Percentiles rank a stretch among this genome's conserved stretches.
Evolutionary conservation across 1,139 yeast genomes (phyloP).

Genomic region (Taphrina betulina): DNA sequence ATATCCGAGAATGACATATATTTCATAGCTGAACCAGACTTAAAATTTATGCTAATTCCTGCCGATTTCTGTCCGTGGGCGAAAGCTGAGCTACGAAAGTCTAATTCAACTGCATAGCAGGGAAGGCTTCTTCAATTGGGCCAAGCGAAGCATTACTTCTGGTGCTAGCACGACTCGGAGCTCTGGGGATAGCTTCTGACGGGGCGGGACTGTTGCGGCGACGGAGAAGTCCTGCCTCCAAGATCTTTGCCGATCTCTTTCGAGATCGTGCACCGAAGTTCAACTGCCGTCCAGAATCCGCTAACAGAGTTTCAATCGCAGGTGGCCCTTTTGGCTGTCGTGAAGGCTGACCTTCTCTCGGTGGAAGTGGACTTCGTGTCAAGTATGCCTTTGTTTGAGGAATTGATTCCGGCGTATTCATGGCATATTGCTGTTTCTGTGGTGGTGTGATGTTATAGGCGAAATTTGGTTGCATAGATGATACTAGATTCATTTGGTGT

Average conservation of each 20-base stretch:
- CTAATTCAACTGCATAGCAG: slow-evolving; percentile 2
- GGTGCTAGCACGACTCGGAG: slow-evolving; percentile 3
- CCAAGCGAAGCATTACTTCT: slow-evolving; percentile 5
- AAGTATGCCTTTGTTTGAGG: not conserved
- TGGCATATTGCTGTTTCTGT: not conserved
- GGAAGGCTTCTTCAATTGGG: slow-evolving; percentile 15
- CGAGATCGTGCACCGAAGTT: slow-evolving; percentile 21
- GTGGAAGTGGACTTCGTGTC: not conserved
- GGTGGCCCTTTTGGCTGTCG: slow-evolving; percentile 29
- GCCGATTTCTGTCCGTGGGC: too few species aligned
- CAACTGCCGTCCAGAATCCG: slow-evolving; percentile 1
- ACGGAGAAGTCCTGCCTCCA: slow-evolving; percentile 20
- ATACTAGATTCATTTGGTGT: not conserved
- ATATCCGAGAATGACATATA: too few species aligned
- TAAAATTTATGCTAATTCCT: too few species aligned
- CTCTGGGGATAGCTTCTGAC: not conserved
- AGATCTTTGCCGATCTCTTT: slow-evolving; percentile 4
- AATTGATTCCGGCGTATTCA: slow-evolving; percentile 1
- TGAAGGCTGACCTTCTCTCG: not conserved
- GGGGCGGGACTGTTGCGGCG: not conserved
- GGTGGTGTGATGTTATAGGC: not conserved
- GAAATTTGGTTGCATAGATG: not conserved
- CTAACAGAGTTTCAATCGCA: slow-evolving; percentile 4
- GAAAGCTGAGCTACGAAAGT: too few species aligned
- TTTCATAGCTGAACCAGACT: too few species aligned